Evolutionary conservation across 2,329 filamentous ascomycete species (phyloP).

Genomic region (Colletotrichum magnum): DNA sequence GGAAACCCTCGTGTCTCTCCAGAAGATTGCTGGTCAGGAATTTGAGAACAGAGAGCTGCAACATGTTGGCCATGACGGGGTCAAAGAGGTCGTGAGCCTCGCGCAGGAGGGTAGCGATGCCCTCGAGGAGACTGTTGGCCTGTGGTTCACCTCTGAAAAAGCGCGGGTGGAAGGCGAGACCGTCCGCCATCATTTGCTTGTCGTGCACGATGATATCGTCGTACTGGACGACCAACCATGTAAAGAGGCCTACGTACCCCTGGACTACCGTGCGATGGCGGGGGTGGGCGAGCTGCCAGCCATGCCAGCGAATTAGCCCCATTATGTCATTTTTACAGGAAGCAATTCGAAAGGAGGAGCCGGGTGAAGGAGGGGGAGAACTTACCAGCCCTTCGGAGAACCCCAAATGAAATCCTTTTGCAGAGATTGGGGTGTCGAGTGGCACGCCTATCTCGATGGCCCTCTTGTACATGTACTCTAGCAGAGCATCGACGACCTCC

Average conservation of each 20-base stretch:
- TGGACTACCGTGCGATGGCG: constrained; percentile 40
- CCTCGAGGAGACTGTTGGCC: constrained; percentile 42
- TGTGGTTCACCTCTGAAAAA: constrained; percentile 43
- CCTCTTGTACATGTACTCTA: constrained; percentile 42
- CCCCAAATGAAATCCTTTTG: constrained; percentile 42
- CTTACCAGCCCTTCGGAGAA: constrained; percentile 41
- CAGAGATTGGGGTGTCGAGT: constrained; percentile 41
- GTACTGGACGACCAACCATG: constrained; percentile 44
- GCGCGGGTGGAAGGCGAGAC: constrained; percentile 39
- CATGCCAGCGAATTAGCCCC: constrained; percentile 10
- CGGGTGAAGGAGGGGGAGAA: neutral
- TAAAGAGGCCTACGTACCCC: constrained; percentile 43
- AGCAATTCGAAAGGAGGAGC: neutral
- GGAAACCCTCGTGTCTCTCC: constrained; percentile 43
- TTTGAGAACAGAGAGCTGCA: constrained; percentile 43
- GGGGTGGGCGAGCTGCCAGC: constrained; percentile 43
- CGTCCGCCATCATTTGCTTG: constrained; percentile 42
- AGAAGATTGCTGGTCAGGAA: constrained; percentile 44
- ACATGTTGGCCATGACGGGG: constrained; percentile 40
- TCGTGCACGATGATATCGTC: constrained; percentile 43
- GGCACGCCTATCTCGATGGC: constrained; percentile 41
- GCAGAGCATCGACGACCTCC: constrained; percentile 39
- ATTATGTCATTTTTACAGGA: constrained; percentile 4
- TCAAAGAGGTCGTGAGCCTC: constrained; percentile 43
- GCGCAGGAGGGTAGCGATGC: constrained; percentile 34